Percentiles rank a stretch among this genome's conserved stretches.
Conservation (phyloP, 768 basidiomycete species). For the Suillus weaverae region DNA sequence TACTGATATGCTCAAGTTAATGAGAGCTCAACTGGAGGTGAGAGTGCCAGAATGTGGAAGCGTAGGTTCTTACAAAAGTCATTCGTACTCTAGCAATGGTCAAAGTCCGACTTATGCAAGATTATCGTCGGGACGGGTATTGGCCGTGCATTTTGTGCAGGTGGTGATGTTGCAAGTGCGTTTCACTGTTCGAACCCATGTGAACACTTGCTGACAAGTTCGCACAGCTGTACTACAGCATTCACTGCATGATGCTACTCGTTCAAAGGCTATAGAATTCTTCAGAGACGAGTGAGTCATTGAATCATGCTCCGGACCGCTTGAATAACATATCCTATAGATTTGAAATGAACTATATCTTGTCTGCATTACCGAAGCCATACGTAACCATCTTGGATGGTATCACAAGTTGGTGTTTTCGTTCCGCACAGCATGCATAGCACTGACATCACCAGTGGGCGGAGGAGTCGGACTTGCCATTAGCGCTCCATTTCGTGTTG, state of each 20-base stretch:
- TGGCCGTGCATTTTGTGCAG: slow-evolving; percentile 86
- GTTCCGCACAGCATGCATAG: slow-evolving; percentile 13
- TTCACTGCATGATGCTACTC: slow-evolving; percentile 50
- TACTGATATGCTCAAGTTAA: slow-evolving; percentile 68
- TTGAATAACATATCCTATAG: slow-evolving; percentile 37
- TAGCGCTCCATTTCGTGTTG: slow-evolving; percentile 86
- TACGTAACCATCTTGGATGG: slow-evolving; percentile 92
- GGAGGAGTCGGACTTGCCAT: slow-evolving; percentile 90
- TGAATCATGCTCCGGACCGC: slow-evolving; percentile 9
- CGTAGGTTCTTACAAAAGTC: slow-evolving; percentile 11
- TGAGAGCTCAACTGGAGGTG: slow-evolving; percentile 79
- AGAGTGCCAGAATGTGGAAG: slow-evolving; percentile 17
- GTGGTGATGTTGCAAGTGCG: slow-evolving; percentile 91
- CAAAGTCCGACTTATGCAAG: slow-evolving; percentile 64
- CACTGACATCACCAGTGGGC: slow-evolving; percentile 63
- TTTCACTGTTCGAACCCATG: slow-evolving; percentile 16
- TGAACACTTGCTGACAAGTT: slow-evolving; percentile 9
- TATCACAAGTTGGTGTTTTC: slow-evolving; percentile 67
- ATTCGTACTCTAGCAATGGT: slow-evolving; percentile 61
- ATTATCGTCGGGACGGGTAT: slow-evolving; percentile 71
- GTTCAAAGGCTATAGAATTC: slow-evolving; percentile 72
- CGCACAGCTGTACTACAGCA: slow-evolving; percentile 55
- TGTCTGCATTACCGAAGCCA: slow-evolving; percentile 76
- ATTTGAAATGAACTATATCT: slow-evolving; percentile 76
- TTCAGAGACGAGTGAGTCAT: slow-evolving; percentile 83